Percentiles rank a stretch among this genome's conserved stretches.
Conservation (phyloP, 2,329 filamentous ascomycete species). For the Xylaria sp. region DNA sequence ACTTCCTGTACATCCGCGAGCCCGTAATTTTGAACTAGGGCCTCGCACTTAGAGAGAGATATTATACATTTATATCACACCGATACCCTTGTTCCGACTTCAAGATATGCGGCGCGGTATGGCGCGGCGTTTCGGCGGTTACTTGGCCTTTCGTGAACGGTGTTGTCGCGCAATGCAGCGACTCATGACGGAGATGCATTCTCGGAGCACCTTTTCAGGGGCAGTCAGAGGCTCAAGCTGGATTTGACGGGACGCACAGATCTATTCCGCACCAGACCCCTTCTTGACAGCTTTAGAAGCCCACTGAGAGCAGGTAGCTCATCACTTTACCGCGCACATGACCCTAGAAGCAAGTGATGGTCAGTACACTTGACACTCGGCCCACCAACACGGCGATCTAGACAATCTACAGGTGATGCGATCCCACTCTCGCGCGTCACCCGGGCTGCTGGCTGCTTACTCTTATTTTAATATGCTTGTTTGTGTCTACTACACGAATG, state of each 20-base stretch:
- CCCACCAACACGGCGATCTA: neutral
- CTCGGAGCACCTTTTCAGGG: neutral
- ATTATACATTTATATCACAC: constrained; percentile 16
- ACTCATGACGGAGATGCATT: neutral
- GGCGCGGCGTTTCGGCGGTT: neutral
- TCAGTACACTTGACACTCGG: neutral
- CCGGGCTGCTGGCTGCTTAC: constrained; percentile 37
- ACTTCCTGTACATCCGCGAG: constrained; percentile 20
- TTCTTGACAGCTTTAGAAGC: constrained; percentile 21
- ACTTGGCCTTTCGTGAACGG: neutral
- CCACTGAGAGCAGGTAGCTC: constrained; percentile 24
- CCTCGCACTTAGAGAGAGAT: constrained; percentile 14
- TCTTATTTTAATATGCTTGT: constrained; percentile 70
- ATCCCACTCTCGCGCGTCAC: neutral
- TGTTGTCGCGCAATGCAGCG: constrained; percentile 1
- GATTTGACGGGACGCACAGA: neutral
- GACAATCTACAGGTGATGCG: too few relatives aligned
- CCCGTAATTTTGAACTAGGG: constrained; percentile 4
- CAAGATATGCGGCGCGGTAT: neutral
- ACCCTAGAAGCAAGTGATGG: constrained; percentile 17
- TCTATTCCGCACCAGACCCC: neutral
- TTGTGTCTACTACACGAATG: constrained; percentile 53
- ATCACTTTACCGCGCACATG: constrained; percentile 21
- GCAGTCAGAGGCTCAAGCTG: neutral
- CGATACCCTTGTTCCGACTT: neutral